Evolutionary conservation across 1,284 basidiomycete genomes (phyloP).

Genomic region (Rhodofomes roseus): DNA sequence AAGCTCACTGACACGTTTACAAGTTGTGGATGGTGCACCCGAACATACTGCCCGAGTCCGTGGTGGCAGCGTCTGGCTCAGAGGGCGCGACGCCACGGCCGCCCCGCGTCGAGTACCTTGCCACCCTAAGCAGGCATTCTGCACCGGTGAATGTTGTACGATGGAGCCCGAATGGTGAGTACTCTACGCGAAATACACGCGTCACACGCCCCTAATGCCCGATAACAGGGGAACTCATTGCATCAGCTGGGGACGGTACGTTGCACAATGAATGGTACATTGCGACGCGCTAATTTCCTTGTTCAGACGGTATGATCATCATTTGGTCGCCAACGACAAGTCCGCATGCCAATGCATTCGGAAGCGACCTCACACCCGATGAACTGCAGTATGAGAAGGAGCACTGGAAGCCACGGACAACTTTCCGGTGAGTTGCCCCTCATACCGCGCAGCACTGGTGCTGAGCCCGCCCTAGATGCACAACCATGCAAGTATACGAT

Average conservation of each 20-base stretch:
- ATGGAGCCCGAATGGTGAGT: constrained; percentile 89
- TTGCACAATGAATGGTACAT: constrained; percentile 13
- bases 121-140: constrained; percentile 91
- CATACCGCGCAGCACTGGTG: not conserved
- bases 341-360: constrained; percentile 70
- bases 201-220: constrained; percentile 1
- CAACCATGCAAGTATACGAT: constrained; percentile 95
- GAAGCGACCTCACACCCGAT: constrained; percentile 69
- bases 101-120: constrained; percentile 94
- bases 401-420: constrained; percentile 90
- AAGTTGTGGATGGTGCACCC: constrained; percentile 95
- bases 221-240: constrained; percentile 74
- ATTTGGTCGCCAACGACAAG: constrained; percentile 87
- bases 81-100: constrained; percentile 53
- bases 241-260: constrained; percentile 93
- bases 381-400: constrained; percentile 91
- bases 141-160: constrained; percentile 96
- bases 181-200: constrained; percentile 6
- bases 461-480: constrained; percentile 47
- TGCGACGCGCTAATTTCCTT: constrained; percentile 9
- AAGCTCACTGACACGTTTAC: not conserved
- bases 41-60: constrained; percentile 71
- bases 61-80: constrained; percentile 42
- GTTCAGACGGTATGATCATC: constrained; percentile 91
- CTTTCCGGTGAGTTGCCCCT: constrained; percentile 63